Base-by-base conservation (phyloP, 1,139 yeast genomes). In the Sporopachydermia cereana region DNA sequence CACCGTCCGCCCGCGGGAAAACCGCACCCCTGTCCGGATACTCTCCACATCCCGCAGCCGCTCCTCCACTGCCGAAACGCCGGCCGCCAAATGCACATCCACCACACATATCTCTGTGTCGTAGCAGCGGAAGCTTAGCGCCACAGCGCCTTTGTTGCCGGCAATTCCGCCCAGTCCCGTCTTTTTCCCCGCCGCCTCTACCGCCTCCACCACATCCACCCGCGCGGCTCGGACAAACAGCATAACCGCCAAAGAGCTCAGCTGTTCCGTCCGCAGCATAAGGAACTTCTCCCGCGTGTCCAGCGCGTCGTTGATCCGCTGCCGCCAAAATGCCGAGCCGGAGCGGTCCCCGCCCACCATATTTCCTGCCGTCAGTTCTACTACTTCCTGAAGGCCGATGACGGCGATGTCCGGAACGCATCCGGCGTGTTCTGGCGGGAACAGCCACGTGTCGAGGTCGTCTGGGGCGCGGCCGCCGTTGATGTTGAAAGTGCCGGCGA, bases 51-150 rank as follows among this genome's bases (percentile, higher is more conserved):
- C 96, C 54, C 82, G 84, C 56, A 79, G 91, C 47, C 98, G 71
- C 60, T 93, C 98, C 31, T 83, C 85, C 4, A 77, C 74, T 51
- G 93, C 93, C 51, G 76, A 77, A 44, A 78, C 68, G 0, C 98
- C 99, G 0, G 98, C 98, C 1, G 98, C 96, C 53, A 93, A 69
- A 66, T 93, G 98, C 0, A 96, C 83, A 2, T 88, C 86, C n/a
- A 93, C 67, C 52, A 89, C 74, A 49, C 93, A 88, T 52, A 93
- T 72, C 24, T 79, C 76, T 0, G 95, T 84, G 45, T 79, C 77
- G 1, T 93, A 86, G 60, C 72, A 85, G 41, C 74, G 72, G 57
- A 86, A 79, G 51, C 94, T 77, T 1, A 86, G 83, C 0, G 91
- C 94, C 50, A 89, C 86, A 2, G 91, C 96, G 22, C 96, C 96